phyloP scores from a whole-genome alignment of 768 basidiomycete species.

The Lentinula boryana region DNA sequence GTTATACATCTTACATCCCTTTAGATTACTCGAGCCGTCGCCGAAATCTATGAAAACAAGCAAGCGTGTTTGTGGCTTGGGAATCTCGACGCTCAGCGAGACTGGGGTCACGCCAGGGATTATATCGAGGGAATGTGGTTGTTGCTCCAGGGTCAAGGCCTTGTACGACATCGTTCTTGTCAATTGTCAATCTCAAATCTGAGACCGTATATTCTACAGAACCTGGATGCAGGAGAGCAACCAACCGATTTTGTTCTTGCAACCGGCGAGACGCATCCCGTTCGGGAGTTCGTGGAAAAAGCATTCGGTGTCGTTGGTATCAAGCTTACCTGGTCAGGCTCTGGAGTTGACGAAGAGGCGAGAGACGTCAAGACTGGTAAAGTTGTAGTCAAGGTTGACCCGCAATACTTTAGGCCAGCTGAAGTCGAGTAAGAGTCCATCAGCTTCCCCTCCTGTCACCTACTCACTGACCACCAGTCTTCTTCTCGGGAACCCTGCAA shows the following conservation, averaged over 20 bases:
- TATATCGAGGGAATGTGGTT: slow-evolving; percentile 98
- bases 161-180: neutral
- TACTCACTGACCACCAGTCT: slow-evolving; percentile 39
- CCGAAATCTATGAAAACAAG: slow-evolving; percentile 88
- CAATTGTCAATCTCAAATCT: neutral
- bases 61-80: slow-evolving; percentile 89
- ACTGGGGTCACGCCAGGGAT: slow-evolving; percentile 95
- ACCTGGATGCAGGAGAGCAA: slow-evolving; percentile 20
- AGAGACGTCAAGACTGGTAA: slow-evolving; percentile 63
- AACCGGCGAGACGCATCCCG: slow-evolving; percentile 93
- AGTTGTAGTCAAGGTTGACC: slow-evolving; percentile 78
- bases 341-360: slow-evolving; percentile 73
- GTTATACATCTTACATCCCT: neutral
- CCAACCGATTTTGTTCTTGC: slow-evolving; percentile 93
- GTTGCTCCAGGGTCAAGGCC: slow-evolving; percentile 74
- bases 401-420: slow-evolving; percentile 89
- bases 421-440: slow-evolving; percentile 78
- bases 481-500: slow-evolving; percentile 81
- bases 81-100: slow-evolving; percentile 90
- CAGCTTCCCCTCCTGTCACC: neutral
- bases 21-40: slow-evolving; percentile 78
- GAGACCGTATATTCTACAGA: neutral
- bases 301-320: slow-evolving; percentile 68
- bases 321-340: slow-evolving; percentile 76
- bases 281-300: slow-evolving; percentile 90